Conservation (phyloP, 176 grass and related monocot species). For the Zoysia japonica region DNA sequence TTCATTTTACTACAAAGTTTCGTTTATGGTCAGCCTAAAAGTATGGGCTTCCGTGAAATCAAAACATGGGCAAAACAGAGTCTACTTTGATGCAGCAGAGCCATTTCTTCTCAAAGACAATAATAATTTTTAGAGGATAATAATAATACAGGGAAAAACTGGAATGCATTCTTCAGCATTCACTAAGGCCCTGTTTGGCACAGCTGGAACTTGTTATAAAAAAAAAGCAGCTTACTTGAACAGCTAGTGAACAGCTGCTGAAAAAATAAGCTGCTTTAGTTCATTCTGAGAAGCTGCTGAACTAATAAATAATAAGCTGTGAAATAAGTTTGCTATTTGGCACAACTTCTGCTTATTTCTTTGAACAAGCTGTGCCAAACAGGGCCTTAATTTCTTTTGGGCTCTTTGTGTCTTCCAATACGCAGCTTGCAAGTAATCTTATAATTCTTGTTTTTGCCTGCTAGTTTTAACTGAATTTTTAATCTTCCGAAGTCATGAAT, state of each 20-base stretch:
- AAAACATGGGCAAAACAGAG: neutral
- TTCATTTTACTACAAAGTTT: neutral
- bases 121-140: neutral
- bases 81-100: neutral
- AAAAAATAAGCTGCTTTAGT: no score
- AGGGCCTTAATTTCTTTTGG: neutral
- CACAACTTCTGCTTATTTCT: no score
- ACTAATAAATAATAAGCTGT: no score
- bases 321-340: no score
- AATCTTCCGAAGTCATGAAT: neutral
- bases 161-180: constrained; percentile 1
- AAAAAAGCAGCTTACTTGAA: no score
- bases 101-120: neutral
- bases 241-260: no score
- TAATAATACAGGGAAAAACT: constrained; percentile 5
- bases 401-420: constrained; percentile 3
- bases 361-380: no score
- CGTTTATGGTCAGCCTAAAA: neutral
- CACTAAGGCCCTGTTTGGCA: no score
- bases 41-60: neutral
- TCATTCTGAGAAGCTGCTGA: no score
- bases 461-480: neutral
- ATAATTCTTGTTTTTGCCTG: neutral
- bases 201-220: no score
- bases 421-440: constrained; percentile 13